These are phyloP conservation scores for Dactylis glomerata DNA, from an alignment of 176 grass and related monocot genomes.

Conservation along the genomic window DNA sequence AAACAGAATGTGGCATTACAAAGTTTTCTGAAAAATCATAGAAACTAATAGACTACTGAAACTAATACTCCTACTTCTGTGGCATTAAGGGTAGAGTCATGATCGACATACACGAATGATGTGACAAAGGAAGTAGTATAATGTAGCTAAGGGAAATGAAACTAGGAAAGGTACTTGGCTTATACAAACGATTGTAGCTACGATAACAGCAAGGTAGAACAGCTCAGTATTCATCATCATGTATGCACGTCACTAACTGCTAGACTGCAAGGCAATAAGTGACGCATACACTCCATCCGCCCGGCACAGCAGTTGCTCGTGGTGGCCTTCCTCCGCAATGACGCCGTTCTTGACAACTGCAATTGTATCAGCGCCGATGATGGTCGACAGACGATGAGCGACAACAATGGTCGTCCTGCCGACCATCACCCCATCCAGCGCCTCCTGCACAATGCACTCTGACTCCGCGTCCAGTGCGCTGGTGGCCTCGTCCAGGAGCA, in stretches of 20 bases:
- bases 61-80: no score
- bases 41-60: no score
- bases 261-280: constrained; percentile 43
- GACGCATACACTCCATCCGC: constrained; percentile 35
- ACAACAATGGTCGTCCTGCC: constrained; percentile 43
- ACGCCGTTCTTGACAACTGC: constrained; percentile 44
- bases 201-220: no score
- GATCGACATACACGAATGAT: no score
- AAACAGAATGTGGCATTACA: no score
- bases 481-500: constrained; percentile 90
- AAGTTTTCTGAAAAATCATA: no score
- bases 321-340: constrained; percentile 44
- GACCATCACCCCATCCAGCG: constrained; percentile 49
- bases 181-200: no score
- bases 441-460: constrained; percentile 53
- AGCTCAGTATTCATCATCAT: no score
- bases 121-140: no score
- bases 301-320: constrained; percentile 29
- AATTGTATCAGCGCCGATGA: constrained; percentile 41
- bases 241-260: background rate
- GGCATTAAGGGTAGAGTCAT: no score
- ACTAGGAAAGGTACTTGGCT: no score
- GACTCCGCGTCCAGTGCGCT: constrained; percentile 91
- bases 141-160: no score
- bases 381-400: constrained; percentile 48